Evolutionary conservation across 1,284 basidiomycete genomes (phyloP).

Genomic region (Agroathelia rolfsii): DNA sequence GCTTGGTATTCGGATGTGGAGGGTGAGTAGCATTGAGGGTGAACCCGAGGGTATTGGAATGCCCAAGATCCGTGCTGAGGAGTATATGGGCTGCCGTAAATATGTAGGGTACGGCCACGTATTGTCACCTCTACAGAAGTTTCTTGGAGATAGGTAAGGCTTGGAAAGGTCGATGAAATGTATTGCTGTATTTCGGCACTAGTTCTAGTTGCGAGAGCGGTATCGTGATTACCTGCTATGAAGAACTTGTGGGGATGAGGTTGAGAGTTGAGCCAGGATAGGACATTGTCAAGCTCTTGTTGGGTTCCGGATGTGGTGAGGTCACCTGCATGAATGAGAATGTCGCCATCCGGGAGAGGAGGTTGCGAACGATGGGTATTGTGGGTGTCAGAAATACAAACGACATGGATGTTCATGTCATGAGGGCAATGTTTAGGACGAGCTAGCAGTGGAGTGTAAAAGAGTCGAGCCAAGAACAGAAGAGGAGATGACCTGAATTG

Average conservation of each 20-base stretch:
- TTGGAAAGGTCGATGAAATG: constrained; percentile 13
- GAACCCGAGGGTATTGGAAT: constrained; percentile 26
- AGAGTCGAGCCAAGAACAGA: too few species aligned
- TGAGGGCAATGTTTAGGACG: constrained; percentile 1
- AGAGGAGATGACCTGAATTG: too few species aligned
- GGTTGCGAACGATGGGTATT: constrained; percentile 22
- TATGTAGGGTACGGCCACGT: constrained; percentile 17
- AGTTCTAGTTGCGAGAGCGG: constrained; percentile 12
- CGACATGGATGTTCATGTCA: constrained; percentile 14
- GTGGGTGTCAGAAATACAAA: constrained; percentile 34
- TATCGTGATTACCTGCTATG: constrained; percentile 33
- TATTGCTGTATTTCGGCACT: too few species aligned
- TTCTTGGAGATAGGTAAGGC: constrained; percentile 23
- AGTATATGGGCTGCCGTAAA: constrained; percentile 28
- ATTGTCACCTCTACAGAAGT: constrained; percentile 15
- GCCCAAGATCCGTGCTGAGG: constrained; percentile 22
- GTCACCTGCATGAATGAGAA: constrained; percentile 35
- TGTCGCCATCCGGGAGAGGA: constrained; percentile 28
- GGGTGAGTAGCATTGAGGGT: constrained; percentile 5
- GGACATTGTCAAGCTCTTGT: constrained; percentile 21
- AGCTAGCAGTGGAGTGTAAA: too few species aligned
- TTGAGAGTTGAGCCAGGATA: constrained; percentile 22
- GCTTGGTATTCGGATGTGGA: too few species aligned
- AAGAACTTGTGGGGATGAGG: constrained; percentile 29
- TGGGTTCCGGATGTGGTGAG: constrained; percentile 23